phyloP scores from a whole-genome alignment of 75 land plant species.

The Picea sitchensis region DNA sequence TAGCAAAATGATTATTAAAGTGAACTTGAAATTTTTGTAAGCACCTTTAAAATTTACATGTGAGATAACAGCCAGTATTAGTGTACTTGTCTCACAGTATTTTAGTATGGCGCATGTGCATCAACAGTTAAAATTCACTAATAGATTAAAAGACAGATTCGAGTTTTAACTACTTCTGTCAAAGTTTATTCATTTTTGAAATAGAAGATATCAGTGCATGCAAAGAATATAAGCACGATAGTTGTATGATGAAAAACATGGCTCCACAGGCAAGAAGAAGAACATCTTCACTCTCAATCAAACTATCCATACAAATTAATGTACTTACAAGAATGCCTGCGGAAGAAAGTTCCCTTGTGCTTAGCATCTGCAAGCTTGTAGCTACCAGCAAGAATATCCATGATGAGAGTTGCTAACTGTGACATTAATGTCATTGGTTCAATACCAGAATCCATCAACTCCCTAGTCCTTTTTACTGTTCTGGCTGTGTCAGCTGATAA shows the following conservation, averaged over 20 bases:
- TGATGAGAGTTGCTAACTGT: slow-evolving; percentile 69
- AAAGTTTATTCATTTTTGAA: background rate
- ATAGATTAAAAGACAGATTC: background rate
- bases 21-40: background rate
- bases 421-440: slow-evolving; percentile 69
- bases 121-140: background rate
- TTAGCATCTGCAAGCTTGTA: slow-evolving; percentile 25
- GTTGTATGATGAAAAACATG: background rate
- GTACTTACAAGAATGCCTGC: slow-evolving; percentile 40
- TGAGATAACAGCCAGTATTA: background rate
- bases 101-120: background rate
- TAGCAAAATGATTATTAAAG: background rate
- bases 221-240: background rate
- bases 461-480: slow-evolving; percentile 63
- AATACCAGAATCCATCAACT: slow-evolving; percentile 61
- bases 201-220: background rate
- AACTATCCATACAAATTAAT: background rate
- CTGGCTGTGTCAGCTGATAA: slow-evolving; percentile 60
- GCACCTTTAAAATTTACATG: background rate
- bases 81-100: background rate
- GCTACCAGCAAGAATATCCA: slow-evolving; percentile 72
- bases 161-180: background rate
- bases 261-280: background rate
- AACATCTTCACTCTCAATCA: background rate
- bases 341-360: slow-evolving; percentile 29